A percentile compares a stretch with the other conserved stretches of the same genome.
Evolutionary conservation across 371 early-diverging fungal species (phyloP).

Genomic region (Apophysomyces variabilis): DNA sequence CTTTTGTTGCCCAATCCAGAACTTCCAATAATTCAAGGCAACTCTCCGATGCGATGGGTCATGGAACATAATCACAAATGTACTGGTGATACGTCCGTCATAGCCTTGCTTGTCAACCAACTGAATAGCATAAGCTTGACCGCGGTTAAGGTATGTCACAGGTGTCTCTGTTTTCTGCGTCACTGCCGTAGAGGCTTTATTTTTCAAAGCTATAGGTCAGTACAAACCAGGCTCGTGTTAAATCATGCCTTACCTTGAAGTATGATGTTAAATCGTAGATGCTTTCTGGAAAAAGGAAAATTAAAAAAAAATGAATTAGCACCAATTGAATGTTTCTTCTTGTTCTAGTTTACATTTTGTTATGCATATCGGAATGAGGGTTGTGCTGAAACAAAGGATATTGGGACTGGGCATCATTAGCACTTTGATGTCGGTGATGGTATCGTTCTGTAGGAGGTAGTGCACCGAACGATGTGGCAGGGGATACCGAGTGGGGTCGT

Average conservation of each 20-base stretch:
- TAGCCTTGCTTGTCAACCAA: slow-evolving; percentile 14
- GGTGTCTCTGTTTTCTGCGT: slow-evolving; percentile 39
- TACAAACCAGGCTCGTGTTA: not conserved
- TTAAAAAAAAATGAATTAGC: not conserved
- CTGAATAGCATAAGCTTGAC: slow-evolving; percentile 24
- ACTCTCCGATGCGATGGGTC: slow-evolving; percentile 71
- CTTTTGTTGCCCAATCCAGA: slow-evolving; percentile 77
- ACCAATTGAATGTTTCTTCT: too few species aligned
- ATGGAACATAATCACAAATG: slow-evolving; percentile 71
- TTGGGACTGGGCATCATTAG: slow-evolving; percentile 14
- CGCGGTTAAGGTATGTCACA: slow-evolving; percentile 68
- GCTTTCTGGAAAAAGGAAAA: slow-evolving; percentile 6
- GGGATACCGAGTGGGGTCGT: slow-evolving; percentile 14
- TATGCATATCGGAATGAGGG: not conserved
- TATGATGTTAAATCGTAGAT: slow-evolving; percentile 13
- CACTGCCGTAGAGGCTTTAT: slow-evolving; percentile 43
- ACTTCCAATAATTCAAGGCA: slow-evolving; percentile 75
- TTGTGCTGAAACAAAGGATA: not conserved
- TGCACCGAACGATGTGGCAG: slow-evolving; percentile 7
- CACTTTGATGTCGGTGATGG: slow-evolving; percentile 15
- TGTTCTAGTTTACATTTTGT: not conserved
- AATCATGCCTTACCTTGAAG: slow-evolving; percentile 10
- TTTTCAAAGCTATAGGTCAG: not conserved
- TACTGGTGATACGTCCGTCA: slow-evolving; percentile 60
- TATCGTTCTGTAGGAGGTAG: slow-evolving; percentile 11